These are phyloP conservation scores for Alloascoidea africana DNA, from an alignment of 805 yeast genomes.

Conservation along the genomic window DNA sequence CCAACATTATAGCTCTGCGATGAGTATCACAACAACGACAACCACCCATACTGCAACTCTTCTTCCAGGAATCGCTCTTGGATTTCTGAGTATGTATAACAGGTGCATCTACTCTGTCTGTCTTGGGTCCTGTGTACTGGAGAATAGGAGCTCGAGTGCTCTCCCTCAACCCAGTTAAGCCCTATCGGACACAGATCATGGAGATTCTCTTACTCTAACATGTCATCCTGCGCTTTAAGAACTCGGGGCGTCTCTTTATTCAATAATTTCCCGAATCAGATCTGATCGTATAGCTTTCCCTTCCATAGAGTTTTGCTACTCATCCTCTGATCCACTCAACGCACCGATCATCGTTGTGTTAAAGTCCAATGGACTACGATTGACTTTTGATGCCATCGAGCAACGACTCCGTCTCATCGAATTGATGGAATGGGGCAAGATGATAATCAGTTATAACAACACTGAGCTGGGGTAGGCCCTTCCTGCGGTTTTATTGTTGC, in stretches of 20 bases:
- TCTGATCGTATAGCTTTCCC: conserved; percentile 7
- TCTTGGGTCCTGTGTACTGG: no score
- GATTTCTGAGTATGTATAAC: no score
- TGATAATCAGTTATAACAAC: conserved; percentile 9
- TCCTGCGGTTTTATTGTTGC: neutral
- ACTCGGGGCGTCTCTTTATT: conserved; percentile 9
- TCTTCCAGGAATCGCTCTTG: no score
- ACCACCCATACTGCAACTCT: no score
- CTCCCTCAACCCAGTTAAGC: no score
- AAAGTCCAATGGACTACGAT: conserved; percentile 10
- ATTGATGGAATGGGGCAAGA: conserved; percentile 10
- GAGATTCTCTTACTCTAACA: no score
- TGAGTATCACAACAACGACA: no score
- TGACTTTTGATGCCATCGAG: conserved; percentile 11
- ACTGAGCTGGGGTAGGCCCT: conserved; percentile 9
- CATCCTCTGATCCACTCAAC: conserved; percentile 6
- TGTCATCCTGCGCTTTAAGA: no score
- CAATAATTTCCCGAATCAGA: conserved; percentile 7
- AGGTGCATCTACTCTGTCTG: no score
- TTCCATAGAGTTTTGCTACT: conserved; percentile 9
- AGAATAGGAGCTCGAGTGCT: no score
- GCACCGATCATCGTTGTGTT: conserved; percentile 9
- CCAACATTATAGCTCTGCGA: no score
- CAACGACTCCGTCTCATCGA: conserved; percentile 12
- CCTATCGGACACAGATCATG: no score